A percentile compares a stretch with the other conserved stretches of the same genome.
Evolutionary conservation across 2,329 filamentous ascomycete species (phyloP).

Genomic region (Diplodia seriata): DNA sequence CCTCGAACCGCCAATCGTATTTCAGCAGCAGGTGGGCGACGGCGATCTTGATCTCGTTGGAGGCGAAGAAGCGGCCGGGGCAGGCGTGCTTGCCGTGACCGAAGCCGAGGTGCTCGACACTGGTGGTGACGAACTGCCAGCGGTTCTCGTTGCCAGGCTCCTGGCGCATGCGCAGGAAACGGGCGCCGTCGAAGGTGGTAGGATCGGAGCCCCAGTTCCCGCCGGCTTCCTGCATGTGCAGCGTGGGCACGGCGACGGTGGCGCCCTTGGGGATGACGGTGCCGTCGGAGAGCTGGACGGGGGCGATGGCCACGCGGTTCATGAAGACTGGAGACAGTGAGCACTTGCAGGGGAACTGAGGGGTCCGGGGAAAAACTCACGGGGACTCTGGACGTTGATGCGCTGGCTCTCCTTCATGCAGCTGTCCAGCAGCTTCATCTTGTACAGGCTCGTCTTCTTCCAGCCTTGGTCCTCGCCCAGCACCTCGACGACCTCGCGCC

Average conservation of each 20-base stretch:
- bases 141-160: slow-evolving; percentile 32
- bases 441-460: slow-evolving; percentile 41
- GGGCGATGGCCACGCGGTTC: slow-evolving; percentile 19
- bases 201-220: slow-evolving; percentile 32
- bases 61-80: slow-evolving; percentile 35
- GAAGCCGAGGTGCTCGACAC: slow-evolving; percentile 37
- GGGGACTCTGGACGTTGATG: slow-evolving; percentile 14
- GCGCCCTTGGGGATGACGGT: slow-evolving; percentile 38
- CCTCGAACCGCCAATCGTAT: slow-evolving; percentile 32
- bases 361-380: not conserved
- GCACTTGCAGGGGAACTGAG: not conserved
- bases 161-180: slow-evolving; percentile 34
- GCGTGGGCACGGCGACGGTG: slow-evolving; percentile 32
- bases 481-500: slow-evolving; percentile 40
- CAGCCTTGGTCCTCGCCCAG: slow-evolving; percentile 38
- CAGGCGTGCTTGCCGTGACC: slow-evolving; percentile 35
- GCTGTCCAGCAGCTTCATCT: slow-evolving; percentile 45
- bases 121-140: slow-evolving; percentile 34
- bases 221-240: slow-evolving; percentile 30
- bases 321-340: slow-evolving; percentile 29
- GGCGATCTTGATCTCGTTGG: slow-evolving; percentile 35
- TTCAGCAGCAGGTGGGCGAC: slow-evolving; percentile 34
- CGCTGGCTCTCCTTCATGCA: slow-evolving; percentile 46
- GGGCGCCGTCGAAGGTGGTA: slow-evolving; percentile 19
- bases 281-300: slow-evolving; percentile 42